Evolutionary conservation across 2,329 filamentous ascomycete genomes (phyloP), one percentile per base, ranked within the genome.

Genomic region (Colletotrichum orbiculare): DNA sequence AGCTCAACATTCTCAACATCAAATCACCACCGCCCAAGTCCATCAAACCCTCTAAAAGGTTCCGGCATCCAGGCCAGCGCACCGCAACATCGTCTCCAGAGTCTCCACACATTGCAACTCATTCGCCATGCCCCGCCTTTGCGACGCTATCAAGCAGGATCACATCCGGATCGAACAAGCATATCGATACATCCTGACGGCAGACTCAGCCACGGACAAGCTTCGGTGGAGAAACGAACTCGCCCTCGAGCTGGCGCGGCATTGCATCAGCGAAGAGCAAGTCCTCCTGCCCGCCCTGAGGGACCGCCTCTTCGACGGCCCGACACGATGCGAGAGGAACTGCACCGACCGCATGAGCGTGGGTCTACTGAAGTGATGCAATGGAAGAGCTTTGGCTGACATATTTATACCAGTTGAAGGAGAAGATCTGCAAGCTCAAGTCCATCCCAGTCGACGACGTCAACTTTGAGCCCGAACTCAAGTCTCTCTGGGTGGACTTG

Each of bases 81-180:
- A 25, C 25, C 25, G 25, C 25, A 25, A 25, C 25, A 25, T 25
- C 25, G 4, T 25, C 25, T 25, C 25, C 4, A 25, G 4, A 25
- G 25, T 25, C 25, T 9, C 15, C 5, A 25, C n/a, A 10, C n/a
- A n/a, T 15, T n/a, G 2, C 15, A 46, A 7, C n/a, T 12, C 8
- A 4, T 48, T 6, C 46, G 64, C 11, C 11, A 66, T 66, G 64
- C 41, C 64, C 12, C 50, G 49, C n/a, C 54, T 66, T 11, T 59
- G 37, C 10, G 60, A 66, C 15, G 54, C 64, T 11, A 64, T 66
- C 13, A 64, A 64, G 41, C 60, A 66, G 8, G 64, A 66, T n/a
- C 64, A 66, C 39, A 39, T 60, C 2, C 53, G 56, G 17, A 64
- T 66, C 12, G 64, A 66, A 13, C 64, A 66, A 25, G 60, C 60